Evolutionary conservation across 352 stramenopile genomes (phyloP).

Genomic region (Phytophthora sp.): DNA sequence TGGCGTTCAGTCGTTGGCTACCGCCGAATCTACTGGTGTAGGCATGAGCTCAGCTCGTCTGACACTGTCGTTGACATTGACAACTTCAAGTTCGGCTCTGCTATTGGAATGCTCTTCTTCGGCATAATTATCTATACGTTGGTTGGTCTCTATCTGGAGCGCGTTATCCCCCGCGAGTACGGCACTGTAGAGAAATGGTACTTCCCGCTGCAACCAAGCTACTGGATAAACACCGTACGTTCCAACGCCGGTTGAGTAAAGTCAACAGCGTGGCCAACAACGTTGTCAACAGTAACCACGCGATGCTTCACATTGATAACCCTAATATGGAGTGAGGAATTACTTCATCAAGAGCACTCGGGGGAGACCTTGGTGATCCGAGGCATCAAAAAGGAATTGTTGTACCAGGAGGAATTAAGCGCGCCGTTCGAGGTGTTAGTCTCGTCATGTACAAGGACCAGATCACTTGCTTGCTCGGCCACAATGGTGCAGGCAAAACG

Average conservation of each 20-base stretch:
- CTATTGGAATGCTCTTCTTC: slow-evolving; percentile 84
- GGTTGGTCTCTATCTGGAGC: slow-evolving; percentile 89
- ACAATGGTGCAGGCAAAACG: slow-evolving; percentile 93
- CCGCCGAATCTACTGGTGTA: slow-evolving; percentile 57
- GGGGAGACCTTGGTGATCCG: slow-evolving; percentile 58
- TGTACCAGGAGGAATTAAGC: slow-evolving; percentile 81
- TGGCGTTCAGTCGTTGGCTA: slow-evolving; percentile 67
- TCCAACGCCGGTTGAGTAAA: slow-evolving; percentile 23
- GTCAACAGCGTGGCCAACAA: slow-evolving; percentile 30
- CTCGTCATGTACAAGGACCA: no score
- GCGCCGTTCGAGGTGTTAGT: slow-evolving; percentile 84
- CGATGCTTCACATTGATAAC: slow-evolving; percentile 35
- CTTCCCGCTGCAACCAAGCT: slow-evolving; percentile 77
- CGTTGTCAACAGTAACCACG: slow-evolving; percentile 6
- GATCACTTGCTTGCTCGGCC: no score
- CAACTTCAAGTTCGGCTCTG: slow-evolving; percentile 68
- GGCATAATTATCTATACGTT: slow-evolving; percentile 91
- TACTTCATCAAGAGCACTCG: slow-evolving; percentile 41
- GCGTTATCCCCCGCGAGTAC: slow-evolving; percentile 92
- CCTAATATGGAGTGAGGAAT: slow-evolving; percentile 46
- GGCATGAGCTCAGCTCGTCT: slow-evolving; percentile 60
- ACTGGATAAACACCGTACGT: slow-evolving; percentile 46
- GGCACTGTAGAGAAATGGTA: slow-evolving; percentile 89
- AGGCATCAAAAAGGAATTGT: slow-evolving; percentile 75
- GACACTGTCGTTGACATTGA: slow-evolving; percentile 40